Percentiles rank a stretch among this genome's conserved stretches.
These are phyloP conservation scores for Solanum tacnaense DNA, from an alignment of 257 asterid species.

Conservation along the genomic window DNA sequence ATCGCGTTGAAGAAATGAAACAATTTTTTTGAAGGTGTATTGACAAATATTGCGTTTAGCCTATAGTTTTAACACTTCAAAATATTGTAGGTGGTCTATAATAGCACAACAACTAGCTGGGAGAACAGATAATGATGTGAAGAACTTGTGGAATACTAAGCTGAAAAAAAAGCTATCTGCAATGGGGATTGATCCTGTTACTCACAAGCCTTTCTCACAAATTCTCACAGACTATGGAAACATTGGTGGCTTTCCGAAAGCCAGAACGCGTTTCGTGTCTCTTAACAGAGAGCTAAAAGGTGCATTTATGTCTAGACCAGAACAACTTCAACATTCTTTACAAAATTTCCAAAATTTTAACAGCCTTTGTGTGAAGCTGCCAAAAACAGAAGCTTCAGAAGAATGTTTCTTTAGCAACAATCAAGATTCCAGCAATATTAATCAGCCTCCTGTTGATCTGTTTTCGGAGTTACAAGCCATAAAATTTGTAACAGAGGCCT, in stretches of 20 bases:
- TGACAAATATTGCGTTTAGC: background rate
- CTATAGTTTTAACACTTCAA: background rate
- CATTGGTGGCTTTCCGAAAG: slow-evolving; percentile 61
- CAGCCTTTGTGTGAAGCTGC: background rate
- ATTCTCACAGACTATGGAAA: slow-evolving; percentile 79
- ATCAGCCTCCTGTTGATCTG: slow-evolving; percentile 21
- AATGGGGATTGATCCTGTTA: slow-evolving; percentile 88
- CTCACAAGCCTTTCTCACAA: slow-evolving; percentile 88
- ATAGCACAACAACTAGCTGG: slow-evolving; percentile 84
- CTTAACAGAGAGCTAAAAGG: slow-evolving; percentile 38
- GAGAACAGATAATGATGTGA: slow-evolving; percentile 64
- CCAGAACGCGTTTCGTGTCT: slow-evolving; percentile 27
- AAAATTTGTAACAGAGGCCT: slow-evolving; percentile 36
- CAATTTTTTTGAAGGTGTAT: background rate
- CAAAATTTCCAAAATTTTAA: slow-evolving; percentile 1
- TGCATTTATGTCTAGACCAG: slow-evolving; percentile 19
- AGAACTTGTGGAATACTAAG: slow-evolving; percentile 69
- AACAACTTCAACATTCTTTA: slow-evolving; percentile 3
- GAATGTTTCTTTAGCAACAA: slow-evolving; percentile 3
- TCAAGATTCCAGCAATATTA: background rate
- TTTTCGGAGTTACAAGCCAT: slow-evolving; percentile 66
- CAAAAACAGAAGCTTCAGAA: slow-evolving; percentile 2
- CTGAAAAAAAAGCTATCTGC: slow-evolving; percentile 76
- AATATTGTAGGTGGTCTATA: slow-evolving; percentile 56
- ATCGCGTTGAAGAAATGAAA: background rate